These are phyloP conservation scores for Insectozyma bohioensis DNA, from an alignment of 1,139 yeast genomes.

Conservation along the genomic window DNA sequence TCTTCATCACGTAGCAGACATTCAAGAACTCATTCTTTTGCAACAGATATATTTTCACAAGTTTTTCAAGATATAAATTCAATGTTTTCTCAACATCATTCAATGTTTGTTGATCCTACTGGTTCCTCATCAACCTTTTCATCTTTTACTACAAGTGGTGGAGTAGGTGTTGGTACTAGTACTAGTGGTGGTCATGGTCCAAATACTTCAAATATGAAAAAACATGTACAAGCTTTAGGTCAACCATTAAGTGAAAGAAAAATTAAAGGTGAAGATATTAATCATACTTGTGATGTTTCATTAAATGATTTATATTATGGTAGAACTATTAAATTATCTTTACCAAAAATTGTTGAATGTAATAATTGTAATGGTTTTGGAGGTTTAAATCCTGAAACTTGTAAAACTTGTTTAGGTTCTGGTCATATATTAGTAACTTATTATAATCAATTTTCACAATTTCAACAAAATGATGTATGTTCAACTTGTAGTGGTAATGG, in stretches of 20 bases:
- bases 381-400: slow-evolving; percentile 33
- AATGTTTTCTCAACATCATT: slow-evolving; percentile 23
- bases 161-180: slow-evolving; percentile 1
- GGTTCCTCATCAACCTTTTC: slow-evolving; percentile 7
- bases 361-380: slow-evolving; percentile 37
- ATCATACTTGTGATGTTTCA: slow-evolving; percentile 39
- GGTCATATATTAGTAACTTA: slow-evolving; percentile 36
- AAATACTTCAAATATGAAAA: slow-evolving; percentile 19
- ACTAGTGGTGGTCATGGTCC: too few species aligned
- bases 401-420: slow-evolving; percentile 38
- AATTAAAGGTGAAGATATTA: slow-evolving; percentile 37
- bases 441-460: slow-evolving; percentile 32
- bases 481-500: slow-evolving; percentile 40
- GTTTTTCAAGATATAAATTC: slow-evolving; percentile 39
- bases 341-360: slow-evolving; percentile 41
- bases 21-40: slow-evolving; percentile 11
- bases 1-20: neutral
- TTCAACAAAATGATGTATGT: slow-evolving; percentile 37
- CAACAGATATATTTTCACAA: slow-evolving; percentile 37
- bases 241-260: slow-evolving; percentile 13
- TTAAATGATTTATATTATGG: slow-evolving; percentile 41
- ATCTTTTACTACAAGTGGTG: slow-evolving; percentile 2
- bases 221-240: slow-evolving; percentile 24
- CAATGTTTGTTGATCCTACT: slow-evolving; percentile 11
- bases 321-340: slow-evolving; percentile 38